Conservation (phyloP, 306 rosid genomes). For the Alnus glutinosa region DNA sequence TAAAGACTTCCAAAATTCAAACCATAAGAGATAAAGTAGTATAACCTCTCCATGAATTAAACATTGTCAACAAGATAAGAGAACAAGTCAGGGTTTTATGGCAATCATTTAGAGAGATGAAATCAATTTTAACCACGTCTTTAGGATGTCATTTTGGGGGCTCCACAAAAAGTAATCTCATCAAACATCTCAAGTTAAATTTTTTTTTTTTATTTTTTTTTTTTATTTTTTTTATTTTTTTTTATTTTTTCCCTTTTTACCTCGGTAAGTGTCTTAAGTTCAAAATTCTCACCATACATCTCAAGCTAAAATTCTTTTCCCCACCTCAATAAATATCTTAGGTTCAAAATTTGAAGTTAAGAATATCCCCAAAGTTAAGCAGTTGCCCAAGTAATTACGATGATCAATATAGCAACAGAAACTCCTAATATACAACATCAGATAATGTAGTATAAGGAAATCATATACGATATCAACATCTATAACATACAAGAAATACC, state of each 20-base stretch:
- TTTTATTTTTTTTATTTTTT: too few relatives aligned
- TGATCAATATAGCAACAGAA: background rate
- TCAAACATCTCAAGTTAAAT: too few relatives aligned
- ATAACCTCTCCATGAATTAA: background rate
- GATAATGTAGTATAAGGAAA: background rate
- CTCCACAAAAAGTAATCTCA: background rate
- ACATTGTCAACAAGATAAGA: background rate
- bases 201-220: too few relatives aligned
- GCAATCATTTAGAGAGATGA: background rate
- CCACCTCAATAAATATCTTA: too few relatives aligned
- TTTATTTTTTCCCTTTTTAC: too few relatives aligned
- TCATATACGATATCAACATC: background rate
- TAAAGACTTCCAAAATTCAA: background rate
- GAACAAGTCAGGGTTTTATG: background rate
- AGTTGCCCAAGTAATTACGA: background rate
- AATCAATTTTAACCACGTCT: background rate
- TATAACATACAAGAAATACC: background rate
- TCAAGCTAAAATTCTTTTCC: too few relatives aligned
- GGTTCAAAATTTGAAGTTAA: background rate
- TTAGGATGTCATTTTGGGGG: background rate
- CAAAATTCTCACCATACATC: too few relatives aligned
- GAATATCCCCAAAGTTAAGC: background rate
- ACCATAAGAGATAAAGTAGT: background rate
- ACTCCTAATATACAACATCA: background rate
- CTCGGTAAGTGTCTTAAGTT: too few relatives aligned